Base-by-base conservation (phyloP, 2,329 filamentous ascomycete genomes). In the Pseudogymnoascus sp. region DNA sequence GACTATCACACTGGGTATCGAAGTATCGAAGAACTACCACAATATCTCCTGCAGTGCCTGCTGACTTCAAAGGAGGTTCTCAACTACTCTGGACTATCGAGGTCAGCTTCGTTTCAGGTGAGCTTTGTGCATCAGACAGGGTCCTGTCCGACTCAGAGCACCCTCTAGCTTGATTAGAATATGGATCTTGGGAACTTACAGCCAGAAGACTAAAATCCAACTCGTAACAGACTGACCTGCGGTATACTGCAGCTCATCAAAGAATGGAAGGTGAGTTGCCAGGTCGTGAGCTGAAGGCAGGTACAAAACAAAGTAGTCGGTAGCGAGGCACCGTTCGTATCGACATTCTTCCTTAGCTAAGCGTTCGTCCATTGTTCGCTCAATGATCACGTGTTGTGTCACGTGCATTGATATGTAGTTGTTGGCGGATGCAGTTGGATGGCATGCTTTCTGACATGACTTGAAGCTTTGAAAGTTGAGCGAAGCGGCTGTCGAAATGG, bases 41-140 rank as follows among this genome's bases (percentile, higher is more conserved):
- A 72, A 75, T 75, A 72, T 77, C 85, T 90, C 86, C 88, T 90
- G 88, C 88, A 91, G 88, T 84, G 84, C 88, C 87, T 83, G 88
- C 88, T 90, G 88, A 87, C 86, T 86, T 88, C 85, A 88, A 88
- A 88, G 86, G 85, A 87, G 84, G 49, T 56, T 56, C 28, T 56
- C 49, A 56, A 56, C 49, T 81, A 68, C 63, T 68, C 62, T 66
- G 70, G 69, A 72, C 61, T 37, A 12, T 31, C n/a, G 56, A 59
- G 43, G 38, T 49, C 46, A 63, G 62, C 36, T 59, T 34, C 21
- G 59, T 60, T 43, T 38, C 38, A 38, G 38, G 59, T 60, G 25
- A 60, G 18, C 59, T 25, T 31, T 43, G 34, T 60, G 34, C 34
- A 18, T 8, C 28, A 31, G 25, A 43, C 34, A 36, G 18, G 18